Evolutionary conservation across 768 basidiomycete species (phyloP), one percentile per base, ranked within the genome.

Genomic region (Boletales sp.): DNA sequence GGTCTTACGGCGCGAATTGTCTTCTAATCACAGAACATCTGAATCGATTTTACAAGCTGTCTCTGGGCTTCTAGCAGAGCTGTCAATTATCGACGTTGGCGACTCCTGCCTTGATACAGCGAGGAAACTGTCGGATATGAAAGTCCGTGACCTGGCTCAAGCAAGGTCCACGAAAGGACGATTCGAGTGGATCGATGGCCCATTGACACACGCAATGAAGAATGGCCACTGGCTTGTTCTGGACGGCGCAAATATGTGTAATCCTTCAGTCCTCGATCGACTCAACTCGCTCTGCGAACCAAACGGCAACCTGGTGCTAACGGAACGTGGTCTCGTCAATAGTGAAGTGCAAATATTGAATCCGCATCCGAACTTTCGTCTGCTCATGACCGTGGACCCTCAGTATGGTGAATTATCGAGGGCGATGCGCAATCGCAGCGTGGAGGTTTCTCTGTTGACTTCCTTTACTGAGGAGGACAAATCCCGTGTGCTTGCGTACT

Each of bases 101-200:
- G 49, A 57, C 32, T 12, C 44, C 32, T 52, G 42, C 11, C 48
- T 68, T 33, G 42, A 53, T n/a, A 30, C 45, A 18, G 41, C 41
- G n/a, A 51, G 41, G 36, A 53, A 49, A 33, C 43, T 49, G 32
- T 34, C 70, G 40, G 47, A 57, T 4, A 48, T 37, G 5, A 63
- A 57, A 46, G 34, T 74, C 30, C 54, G 46, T 28, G 53, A 55
- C 8, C 51, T 72, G 30, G 34, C 44, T 2, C 46, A 57, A 51
- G 50, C 58, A 19, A 51, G 59, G 13, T 66, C 70, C 6, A 56
- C 60, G 13, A 65, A 65, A 10, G 82, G 86, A 33, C 79, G 77
- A 14, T 96, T 99, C 62, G 88, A 90, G 61, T 99, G 96, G 96
- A 76, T 94, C 4, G 95, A 99, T 64, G 96, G 96, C 0, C 91